Evolutionary conservation across 2,329 filamentous ascomycete genomes (phyloP).

Genomic region (Lecanicillium sp.): DNA sequence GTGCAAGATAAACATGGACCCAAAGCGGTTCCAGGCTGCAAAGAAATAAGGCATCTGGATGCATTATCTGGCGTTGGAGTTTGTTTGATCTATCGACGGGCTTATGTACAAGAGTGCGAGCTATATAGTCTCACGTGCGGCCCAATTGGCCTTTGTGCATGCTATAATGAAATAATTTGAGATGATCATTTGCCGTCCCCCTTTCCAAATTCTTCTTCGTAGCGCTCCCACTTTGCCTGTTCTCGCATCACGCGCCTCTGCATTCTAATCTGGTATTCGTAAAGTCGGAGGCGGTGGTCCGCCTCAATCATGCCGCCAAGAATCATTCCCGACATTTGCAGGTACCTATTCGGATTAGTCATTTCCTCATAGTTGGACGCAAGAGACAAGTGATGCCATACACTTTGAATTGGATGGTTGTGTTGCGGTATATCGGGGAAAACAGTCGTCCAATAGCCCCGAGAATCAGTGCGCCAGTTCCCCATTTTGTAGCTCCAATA

Average conservation of each 20-base stretch:
- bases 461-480: conserved; percentile 53
- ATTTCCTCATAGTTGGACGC: too few species aligned
- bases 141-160: not conserved
- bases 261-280: conserved; percentile 57
- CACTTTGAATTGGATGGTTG: conserved; percentile 73
- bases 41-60: conserved; percentile 19
- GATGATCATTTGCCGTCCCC: conserved; percentile 26
- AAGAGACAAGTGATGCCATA: too few species aligned
- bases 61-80: conserved; percentile 24
- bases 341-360: too few species aligned
- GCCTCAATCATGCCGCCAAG: conserved; percentile 70
- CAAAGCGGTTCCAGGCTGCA: conserved; percentile 58
- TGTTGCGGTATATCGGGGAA: conserved; percentile 63
- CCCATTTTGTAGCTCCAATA: conserved; percentile 65
- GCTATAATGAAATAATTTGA: not conserved
- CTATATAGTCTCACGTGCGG: not conserved
- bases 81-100: conserved; percentile 9
- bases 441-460: conserved; percentile 53
- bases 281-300: conserved; percentile 57
- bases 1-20: conserved; percentile 95
- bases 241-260: conserved; percentile 56
- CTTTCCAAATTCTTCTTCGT: conserved; percentile 51
- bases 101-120: conserved; percentile 5
- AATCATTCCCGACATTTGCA: conserved; percentile 84
- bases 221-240: conserved; percentile 58